These are phyloP conservation scores for Acer campestre DNA, from an alignment of 345 rosid species.

Conservation along the genomic window DNA sequence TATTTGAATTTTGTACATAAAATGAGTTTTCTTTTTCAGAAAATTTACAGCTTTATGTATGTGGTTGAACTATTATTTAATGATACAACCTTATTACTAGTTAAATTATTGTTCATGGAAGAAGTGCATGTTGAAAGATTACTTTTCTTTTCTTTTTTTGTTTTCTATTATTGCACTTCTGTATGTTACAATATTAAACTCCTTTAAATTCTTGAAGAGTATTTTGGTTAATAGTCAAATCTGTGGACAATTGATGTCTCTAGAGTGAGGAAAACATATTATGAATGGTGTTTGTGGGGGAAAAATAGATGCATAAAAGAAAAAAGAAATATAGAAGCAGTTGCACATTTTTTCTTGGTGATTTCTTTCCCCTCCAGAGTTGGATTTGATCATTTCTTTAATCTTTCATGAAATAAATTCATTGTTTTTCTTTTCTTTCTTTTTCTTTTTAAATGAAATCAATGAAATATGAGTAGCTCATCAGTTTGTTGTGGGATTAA, in stretches of 20 bases:
- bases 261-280: background rate
- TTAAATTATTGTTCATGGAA: background rate
- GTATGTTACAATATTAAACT: background rate
- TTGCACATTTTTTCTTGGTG: background rate
- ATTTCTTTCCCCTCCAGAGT: background rate
- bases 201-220: background rate
- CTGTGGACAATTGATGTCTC: background rate
- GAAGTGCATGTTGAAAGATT: background rate
- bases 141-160: background rate
- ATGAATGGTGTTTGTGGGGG: background rate
- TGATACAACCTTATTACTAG: background rate
- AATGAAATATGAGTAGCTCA: background rate
- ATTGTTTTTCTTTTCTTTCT: background rate
- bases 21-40: background rate
- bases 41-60: background rate
- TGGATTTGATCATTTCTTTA: background rate
- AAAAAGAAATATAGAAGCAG: background rate
- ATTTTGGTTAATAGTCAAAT: background rate
- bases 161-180: background rate
- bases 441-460: background rate
- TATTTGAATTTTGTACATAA: background rate
- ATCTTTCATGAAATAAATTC: too few relatives aligned
- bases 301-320: background rate
- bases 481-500: background rate
- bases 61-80: background rate